phyloP scores from a whole-genome alignment of 805 yeast species.

The Clavispora vitiphila region DNA sequence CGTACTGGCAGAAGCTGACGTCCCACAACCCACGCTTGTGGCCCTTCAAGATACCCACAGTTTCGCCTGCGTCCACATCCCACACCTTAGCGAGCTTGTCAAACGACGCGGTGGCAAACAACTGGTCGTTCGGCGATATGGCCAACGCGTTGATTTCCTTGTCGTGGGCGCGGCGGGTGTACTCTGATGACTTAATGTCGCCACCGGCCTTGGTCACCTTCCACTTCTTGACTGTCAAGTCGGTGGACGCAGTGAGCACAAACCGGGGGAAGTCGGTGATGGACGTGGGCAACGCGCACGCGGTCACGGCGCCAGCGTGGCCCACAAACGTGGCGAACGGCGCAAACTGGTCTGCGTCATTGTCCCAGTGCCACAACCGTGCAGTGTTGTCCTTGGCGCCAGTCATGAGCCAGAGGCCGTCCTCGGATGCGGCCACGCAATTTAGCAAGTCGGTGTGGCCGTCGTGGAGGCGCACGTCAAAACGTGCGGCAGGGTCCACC shows the following conservation, averaged over 20 bases:
- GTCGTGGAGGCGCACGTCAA: conserved; percentile 60
- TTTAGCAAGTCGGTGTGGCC: conserved; percentile 88
- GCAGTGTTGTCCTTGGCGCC: conserved; percentile 89
- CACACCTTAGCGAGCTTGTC: conserved; percentile 90
- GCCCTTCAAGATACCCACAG: conserved; percentile 76
- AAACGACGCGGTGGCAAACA: conserved; percentile 89
- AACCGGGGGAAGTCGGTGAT: conserved; percentile 52
- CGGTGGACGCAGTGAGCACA: conserved; percentile 77
- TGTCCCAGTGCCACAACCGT: conserved; percentile 70
- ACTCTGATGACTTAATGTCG: conserved; percentile 60
- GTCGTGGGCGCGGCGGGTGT: conserved; percentile 94
- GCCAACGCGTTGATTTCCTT: conserved; percentile 91
- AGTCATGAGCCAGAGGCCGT: conserved; percentile 87
- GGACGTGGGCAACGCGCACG: conserved; percentile 67
- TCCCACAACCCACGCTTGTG: conserved; percentile 97
- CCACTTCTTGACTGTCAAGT: conserved; percentile 85
- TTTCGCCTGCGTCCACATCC: conserved; percentile 83
- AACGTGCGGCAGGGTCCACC: conserved; percentile 54
- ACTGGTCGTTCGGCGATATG: conserved; percentile 83
- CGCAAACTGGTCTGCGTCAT: conserved; percentile 31
- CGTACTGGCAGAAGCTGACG: conserved; percentile 74
- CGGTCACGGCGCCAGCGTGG: conserved; percentile 82
- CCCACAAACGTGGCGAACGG: conserved; percentile 69
- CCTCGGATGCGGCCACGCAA: conserved; percentile 67
- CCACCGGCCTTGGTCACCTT: conserved; percentile 46